Conservation (phyloP, 768 basidiomycete genomes). For the Phaeotremella fagi region DNA sequence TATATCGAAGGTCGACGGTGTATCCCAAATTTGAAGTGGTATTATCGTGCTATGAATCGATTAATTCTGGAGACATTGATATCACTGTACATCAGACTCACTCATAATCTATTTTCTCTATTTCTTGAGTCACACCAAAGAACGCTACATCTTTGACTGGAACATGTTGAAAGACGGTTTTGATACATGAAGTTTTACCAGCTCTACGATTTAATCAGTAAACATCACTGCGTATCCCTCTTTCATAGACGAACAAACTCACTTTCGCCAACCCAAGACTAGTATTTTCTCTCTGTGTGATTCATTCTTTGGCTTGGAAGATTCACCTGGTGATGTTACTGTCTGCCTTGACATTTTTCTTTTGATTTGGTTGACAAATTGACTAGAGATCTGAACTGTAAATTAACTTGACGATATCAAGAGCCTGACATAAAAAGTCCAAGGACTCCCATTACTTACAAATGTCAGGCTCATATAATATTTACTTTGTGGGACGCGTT, state of each 20-base stretch:
- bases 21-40: slow-evolving; percentile 92
- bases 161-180: slow-evolving; percentile 84
- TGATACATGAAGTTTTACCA: slow-evolving; percentile 85
- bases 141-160: slow-evolving; percentile 81
- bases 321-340: slow-evolving; percentile 14
- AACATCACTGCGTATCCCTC: background rate
- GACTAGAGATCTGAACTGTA: too few relatives aligned
- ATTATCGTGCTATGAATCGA: slow-evolving; percentile 66
- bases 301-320: slow-evolving; percentile 20
- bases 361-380: too few relatives aligned
- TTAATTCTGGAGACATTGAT: background rate
- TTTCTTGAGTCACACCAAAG: slow-evolving; percentile 77
- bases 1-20: slow-evolving; percentile 76
- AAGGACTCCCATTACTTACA: too few relatives aligned
- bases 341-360: background rate
- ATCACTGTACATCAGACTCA: slow-evolving; percentile 55
- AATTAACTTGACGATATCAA: too few relatives aligned
- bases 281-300: slow-evolving; percentile 35
- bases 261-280: slow-evolving; percentile 45
- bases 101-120: slow-evolving; percentile 73
- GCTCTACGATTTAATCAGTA: slow-evolving; percentile 55
- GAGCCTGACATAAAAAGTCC: too few relatives aligned
- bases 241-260: slow-evolving; percentile 5
- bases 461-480: too few relatives aligned
- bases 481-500: too few relatives aligned